These are phyloP conservation scores for Barnettozyma siamensis DNA, from an alignment of 805 yeast species.

Conservation along the genomic window DNA sequence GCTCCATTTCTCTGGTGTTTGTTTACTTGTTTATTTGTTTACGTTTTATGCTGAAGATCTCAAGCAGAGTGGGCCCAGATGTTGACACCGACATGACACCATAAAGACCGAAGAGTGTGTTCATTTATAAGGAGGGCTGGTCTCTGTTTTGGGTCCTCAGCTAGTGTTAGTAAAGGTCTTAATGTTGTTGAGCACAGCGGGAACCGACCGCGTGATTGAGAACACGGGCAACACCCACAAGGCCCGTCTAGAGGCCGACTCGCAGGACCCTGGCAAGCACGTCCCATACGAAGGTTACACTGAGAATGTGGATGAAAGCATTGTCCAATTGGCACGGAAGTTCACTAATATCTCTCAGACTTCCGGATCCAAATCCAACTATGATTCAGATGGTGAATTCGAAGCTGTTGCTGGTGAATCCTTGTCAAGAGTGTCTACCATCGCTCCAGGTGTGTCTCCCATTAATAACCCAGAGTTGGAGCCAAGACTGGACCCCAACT, in stretches of 20 bases:
- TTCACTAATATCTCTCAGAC: constrained; percentile 1
- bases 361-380: constrained; percentile 33
- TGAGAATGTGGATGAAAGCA: constrained; percentile 1
- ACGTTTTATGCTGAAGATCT: too few relatives aligned
- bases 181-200: too few relatives aligned
- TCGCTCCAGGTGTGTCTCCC: constrained; percentile 36
- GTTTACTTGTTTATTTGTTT: too few relatives aligned
- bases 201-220: too few relatives aligned
- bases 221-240: neutral
- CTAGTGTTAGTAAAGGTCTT: too few relatives aligned
- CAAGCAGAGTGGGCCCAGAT: too few relatives aligned
- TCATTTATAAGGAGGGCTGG: too few relatives aligned
- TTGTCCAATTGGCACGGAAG: constrained; percentile 6
- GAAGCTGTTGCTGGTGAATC: constrained; percentile 22
- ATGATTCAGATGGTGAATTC: constrained; percentile 22
- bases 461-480: constrained; percentile 29
- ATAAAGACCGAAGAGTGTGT: too few relatives aligned
- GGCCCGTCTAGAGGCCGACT: neutral
- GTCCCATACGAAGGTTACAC: constrained; percentile 6
- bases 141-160: too few relatives aligned
- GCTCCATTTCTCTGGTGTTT: too few relatives aligned
- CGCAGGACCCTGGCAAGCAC: neutral
- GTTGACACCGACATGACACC: too few relatives aligned
- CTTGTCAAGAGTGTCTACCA: constrained; percentile 25
- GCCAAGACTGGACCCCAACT: constrained; percentile 51